These are phyloP conservation scores for Phaseolus lunatus DNA, from an alignment of 306 rosid species.

Conservation along the genomic window DNA sequence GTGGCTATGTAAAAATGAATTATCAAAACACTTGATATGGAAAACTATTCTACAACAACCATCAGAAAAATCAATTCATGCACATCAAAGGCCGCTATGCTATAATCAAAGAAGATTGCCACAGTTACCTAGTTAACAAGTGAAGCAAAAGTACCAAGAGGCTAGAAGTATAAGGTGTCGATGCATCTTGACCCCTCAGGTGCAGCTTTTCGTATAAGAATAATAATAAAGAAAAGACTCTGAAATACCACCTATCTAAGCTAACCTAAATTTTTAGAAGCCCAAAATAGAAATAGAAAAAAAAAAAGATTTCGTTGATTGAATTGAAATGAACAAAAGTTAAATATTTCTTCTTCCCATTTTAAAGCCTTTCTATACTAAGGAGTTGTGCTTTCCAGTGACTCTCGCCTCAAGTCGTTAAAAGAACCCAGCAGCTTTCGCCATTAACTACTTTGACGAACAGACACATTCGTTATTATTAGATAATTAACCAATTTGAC, in stretches of 20 bases:
- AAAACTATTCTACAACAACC: conserved; percentile 4
- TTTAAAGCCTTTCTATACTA: not conserved
- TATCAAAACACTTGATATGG: not conserved
- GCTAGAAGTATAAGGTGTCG: conserved; percentile 12
- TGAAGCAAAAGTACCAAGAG: conserved; percentile 6
- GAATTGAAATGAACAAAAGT: not conserved
- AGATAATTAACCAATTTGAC: not conserved
- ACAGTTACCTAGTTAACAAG: conserved; percentile 10
- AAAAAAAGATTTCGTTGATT: not conserved
- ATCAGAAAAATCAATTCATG: not conserved
- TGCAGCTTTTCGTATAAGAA: conserved; percentile 15
- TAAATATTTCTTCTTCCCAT: not conserved
- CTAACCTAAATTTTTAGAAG: not conserved
- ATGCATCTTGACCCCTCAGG: not conserved
- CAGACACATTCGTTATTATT: not conserved
- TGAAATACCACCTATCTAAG: not conserved
- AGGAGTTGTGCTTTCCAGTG: not conserved
- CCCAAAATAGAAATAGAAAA: not conserved
- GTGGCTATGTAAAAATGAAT: not conserved
- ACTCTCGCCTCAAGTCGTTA: not conserved
- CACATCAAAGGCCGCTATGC: not conserved
- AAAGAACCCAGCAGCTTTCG: not conserved
- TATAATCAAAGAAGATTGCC: conserved; percentile 3
- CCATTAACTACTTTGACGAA: not conserved
- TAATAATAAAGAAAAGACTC: not conserved